Percentiles rank a stretch among this genome's conserved stretches.
These are phyloP conservation scores for Termitomyces heimii DNA, from an alignment of 768 basidiomycete species.

Conservation along the genomic window DNA sequence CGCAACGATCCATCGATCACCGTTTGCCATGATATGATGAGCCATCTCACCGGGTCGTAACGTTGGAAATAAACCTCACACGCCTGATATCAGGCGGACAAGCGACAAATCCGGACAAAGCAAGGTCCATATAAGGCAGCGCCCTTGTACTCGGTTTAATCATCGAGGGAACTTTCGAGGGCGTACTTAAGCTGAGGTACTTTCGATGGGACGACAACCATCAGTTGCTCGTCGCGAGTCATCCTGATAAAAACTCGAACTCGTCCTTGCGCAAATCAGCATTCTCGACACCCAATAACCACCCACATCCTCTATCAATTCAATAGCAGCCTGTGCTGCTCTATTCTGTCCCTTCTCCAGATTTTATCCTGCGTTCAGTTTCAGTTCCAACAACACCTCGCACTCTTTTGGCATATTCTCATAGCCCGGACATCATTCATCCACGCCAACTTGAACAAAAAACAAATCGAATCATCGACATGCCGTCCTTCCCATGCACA, in stretches of 20 bases:
- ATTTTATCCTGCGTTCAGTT: background rate
- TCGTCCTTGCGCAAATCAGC: background rate
- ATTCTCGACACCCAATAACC: constrained; percentile 6
- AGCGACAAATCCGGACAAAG: constrained; percentile 22
- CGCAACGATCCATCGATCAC: background rate
- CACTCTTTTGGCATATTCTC: background rate
- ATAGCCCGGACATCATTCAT: constrained; percentile 1
- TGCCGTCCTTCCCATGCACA: constrained; percentile 42
- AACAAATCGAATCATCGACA: constrained; percentile 20
- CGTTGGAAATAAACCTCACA: background rate
- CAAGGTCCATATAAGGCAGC: constrained; percentile 20
- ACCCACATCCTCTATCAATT: background rate
- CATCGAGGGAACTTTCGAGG: background rate
- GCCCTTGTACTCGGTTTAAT: constrained; percentile 24
- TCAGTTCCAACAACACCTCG: background rate
- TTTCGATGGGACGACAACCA: constrained; percentile 5
- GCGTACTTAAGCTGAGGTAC: constrained; percentile 24
- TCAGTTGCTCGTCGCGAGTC: constrained; percentile 1
- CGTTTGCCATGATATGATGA: background rate
- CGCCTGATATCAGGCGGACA: background rate
- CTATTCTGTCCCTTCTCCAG: background rate
- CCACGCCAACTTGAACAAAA: background rate
- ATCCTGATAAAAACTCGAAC: background rate
- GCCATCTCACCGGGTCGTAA: background rate
- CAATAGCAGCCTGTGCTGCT: background rate